phyloP scores from a whole-genome alignment of 1,284 basidiomycete genomes.

The Apiotrichum sp. region DNA sequence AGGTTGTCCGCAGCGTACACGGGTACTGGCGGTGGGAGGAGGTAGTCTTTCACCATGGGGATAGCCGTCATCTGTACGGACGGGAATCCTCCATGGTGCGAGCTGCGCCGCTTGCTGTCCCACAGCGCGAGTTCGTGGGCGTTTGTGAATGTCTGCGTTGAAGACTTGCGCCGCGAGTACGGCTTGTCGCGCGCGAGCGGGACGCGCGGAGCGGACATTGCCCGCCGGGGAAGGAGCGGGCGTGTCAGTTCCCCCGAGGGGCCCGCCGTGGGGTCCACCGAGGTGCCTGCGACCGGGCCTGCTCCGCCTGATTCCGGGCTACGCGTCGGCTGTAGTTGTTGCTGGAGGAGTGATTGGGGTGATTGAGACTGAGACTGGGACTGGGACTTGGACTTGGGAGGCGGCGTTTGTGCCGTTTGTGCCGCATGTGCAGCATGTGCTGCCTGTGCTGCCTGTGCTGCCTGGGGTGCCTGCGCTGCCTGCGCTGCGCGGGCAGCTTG shows the following conservation, averaged over 20 bases:
- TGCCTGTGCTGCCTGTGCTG: too few species aligned
- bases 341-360: too few species aligned
- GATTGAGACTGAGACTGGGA: too few species aligned
- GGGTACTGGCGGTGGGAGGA: not conserved
- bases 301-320: too few species aligned
- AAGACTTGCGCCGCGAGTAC: not conserved
- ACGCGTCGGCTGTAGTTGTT: too few species aligned
- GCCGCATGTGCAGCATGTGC: too few species aligned
- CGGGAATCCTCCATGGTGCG: not conserved
- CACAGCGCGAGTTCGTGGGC: constrained; percentile 2
- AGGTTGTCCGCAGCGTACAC: not conserved
- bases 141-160: not conserved
- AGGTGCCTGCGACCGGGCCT: too few species aligned
- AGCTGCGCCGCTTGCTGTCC: not conserved
- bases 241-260: not conserved
- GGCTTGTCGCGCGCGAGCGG: not conserved
- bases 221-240: not conserved
- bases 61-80: constrained; percentile 1
- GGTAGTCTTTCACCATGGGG: constrained; percentile 3
- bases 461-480: too few species aligned
- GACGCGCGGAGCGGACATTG: not conserved
- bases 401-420: too few species aligned
- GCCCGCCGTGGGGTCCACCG: too few species aligned
- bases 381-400: too few species aligned
- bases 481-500: too few species aligned